Evolutionary conservation across 2,329 filamentous ascomycete species (phyloP).

Genomic region (Diaporthe sp.): DNA sequence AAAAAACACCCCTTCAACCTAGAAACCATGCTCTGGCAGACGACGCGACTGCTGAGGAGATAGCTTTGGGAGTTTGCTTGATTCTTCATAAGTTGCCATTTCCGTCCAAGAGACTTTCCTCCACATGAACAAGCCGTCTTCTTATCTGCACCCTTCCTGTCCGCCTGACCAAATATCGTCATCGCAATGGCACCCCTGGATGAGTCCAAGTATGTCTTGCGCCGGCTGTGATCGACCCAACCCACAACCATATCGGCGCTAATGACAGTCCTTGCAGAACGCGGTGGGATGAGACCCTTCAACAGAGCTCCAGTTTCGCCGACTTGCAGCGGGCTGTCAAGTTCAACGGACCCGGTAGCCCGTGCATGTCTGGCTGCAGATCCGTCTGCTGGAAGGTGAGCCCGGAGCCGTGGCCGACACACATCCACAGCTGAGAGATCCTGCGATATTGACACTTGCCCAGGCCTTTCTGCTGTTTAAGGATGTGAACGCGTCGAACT

Average conservation of each 20-base stretch:
- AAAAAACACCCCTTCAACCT: slow-evolving; percentile 7
- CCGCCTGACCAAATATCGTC: slow-evolving; percentile 28
- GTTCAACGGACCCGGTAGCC: slow-evolving; percentile 70
- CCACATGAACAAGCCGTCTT: slow-evolving; percentile 12
- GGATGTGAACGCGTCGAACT: slow-evolving; percentile 73
- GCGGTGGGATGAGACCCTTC: slow-evolving; percentile 77
- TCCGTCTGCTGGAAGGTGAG: slow-evolving; percentile 89
- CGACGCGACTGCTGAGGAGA: neutral
- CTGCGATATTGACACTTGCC: slow-evolving; percentile 39
- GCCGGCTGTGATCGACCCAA: neutral
- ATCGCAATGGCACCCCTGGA: slow-evolving; percentile 65
- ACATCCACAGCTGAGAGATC: neutral
- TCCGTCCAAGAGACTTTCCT: slow-evolving; percentile 12
- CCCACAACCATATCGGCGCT: slow-evolving; percentile 7
- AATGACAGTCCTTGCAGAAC: slow-evolving; percentile 58
- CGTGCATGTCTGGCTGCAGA: slow-evolving; percentile 80
- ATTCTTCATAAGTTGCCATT: slow-evolving; percentile 29
- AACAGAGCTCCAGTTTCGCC: slow-evolving; percentile 68
- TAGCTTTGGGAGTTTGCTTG: neutral
- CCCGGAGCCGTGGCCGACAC: neutral
- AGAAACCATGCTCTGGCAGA: slow-evolving; percentile 12
- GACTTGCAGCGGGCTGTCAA: slow-evolving; percentile 76
- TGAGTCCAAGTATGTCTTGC: slow-evolving; percentile 63
- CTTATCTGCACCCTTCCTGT: slow-evolving; percentile 5
- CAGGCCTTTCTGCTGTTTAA: slow-evolving; percentile 87